A percentile compares a stretch with the other conserved stretches of the same genome.
phyloP scores from a whole-genome alignment of 2,329 filamentous ascomycete species.

The Boeremia exigua region DNA sequence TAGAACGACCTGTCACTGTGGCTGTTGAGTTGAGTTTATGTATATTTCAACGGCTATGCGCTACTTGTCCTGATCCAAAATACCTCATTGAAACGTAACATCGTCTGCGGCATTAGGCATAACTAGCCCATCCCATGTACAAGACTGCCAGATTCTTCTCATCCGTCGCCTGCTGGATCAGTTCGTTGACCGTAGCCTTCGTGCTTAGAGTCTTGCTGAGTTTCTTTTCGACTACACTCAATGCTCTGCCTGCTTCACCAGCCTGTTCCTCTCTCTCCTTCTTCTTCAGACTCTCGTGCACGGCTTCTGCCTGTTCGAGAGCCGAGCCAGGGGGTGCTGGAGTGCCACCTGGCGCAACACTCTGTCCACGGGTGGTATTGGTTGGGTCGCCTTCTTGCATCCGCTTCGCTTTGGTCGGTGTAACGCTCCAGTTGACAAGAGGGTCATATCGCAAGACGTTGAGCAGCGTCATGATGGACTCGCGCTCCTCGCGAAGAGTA shows the following conservation, averaged over 20 bases:
- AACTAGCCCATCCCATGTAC: conserved; percentile 57
- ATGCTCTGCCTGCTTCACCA: conserved; percentile 85
- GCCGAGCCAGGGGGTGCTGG: conserved; percentile 34
- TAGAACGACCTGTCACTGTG: not conserved
- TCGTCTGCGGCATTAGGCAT: conserved; percentile 27
- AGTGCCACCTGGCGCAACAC: conserved; percentile 36
- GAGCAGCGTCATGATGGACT: conserved; percentile 97
- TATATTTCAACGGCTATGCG: not conserved
- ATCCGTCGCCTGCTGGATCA: conserved; percentile 95
- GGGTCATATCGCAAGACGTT: conserved; percentile 99
- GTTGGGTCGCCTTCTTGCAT: conserved; percentile 71
- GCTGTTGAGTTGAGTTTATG: not conserved
- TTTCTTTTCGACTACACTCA: conserved; percentile 96
- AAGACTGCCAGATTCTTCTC: conserved; percentile 90
- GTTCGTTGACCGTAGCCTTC: conserved; percentile 91
- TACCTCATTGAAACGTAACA: not conserved
- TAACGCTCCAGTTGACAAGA: conserved; percentile 93
- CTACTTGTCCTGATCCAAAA: not conserved
- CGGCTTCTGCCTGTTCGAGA: conserved; percentile 29
- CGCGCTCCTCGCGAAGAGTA: conserved; percentile 90
- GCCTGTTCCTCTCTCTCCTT: conserved; percentile 62
- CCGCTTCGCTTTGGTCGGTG: conserved; percentile 68
- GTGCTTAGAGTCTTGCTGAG: conserved; percentile 92
- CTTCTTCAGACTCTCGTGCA: conserved; percentile 43
- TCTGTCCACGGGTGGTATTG: conserved; percentile 38